Conservation (phyloP, 1,284 basidiomycete species). For the Leccinum olivaceoglutinosum region DNA sequence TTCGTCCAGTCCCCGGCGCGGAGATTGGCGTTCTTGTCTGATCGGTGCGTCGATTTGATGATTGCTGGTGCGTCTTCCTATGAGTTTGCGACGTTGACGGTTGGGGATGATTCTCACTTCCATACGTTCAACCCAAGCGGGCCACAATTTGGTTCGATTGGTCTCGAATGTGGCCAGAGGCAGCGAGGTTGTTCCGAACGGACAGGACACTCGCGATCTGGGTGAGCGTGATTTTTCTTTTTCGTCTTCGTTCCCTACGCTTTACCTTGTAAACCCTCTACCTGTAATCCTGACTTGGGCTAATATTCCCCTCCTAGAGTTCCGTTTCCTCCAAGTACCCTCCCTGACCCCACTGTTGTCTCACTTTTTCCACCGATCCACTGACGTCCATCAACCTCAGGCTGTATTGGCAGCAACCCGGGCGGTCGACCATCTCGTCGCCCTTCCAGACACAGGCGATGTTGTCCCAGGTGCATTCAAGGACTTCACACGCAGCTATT, state of each 20-base stretch:
- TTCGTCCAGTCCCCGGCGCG: conserved; percentile 55
- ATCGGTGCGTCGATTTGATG: conserved; percentile 67
- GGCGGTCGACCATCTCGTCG: conserved; percentile 65
- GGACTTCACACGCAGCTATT: conserved; percentile 34
- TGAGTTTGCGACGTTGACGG: background rate
- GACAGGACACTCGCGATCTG: conserved; percentile 76
- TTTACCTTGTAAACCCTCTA: background rate
- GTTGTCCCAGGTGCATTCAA: conserved; percentile 33
- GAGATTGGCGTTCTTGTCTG: conserved; percentile 45
- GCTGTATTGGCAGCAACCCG: conserved; percentile 73
- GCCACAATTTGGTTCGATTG: conserved; percentile 82
- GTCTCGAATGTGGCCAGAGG: conserved; percentile 65
- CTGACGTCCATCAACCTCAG: conserved; percentile 51
- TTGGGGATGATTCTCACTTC: background rate
- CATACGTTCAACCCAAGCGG: conserved; percentile 61
- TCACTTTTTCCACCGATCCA: conserved; percentile 54
- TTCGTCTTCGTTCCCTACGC: background rate
- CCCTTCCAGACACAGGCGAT: conserved; percentile 55
- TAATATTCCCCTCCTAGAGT: conserved; percentile 42
- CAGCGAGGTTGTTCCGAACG: conserved; percentile 56
- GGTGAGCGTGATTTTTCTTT: conserved; percentile 38
- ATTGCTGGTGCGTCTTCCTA: conserved; percentile 54
- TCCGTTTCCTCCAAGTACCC: conserved; percentile 63
- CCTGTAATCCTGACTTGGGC: background rate
- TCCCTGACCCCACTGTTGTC: conserved; percentile 54